Base-by-base conservation (phyloP, 139 green algal genomes). In the Picochlorum sp. region DNA sequence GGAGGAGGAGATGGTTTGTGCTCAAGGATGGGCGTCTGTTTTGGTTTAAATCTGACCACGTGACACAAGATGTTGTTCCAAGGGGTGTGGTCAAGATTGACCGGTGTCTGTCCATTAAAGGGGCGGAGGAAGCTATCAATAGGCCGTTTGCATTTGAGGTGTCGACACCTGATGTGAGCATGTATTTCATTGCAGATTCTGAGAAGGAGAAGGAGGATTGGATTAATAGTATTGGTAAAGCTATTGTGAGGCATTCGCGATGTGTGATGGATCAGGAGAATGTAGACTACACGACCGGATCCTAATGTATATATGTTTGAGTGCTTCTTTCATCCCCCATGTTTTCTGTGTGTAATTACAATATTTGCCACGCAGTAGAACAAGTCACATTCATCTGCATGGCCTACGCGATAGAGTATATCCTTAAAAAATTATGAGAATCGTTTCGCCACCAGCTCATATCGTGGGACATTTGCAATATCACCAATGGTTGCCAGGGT, bases 21-120 rank as follows among this genome's bases (percentile, higher is more conserved):
- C 74, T 99, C 24, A 99, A 99, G 78, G 78, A 96, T 31, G 92
- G 91, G 34, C 96, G 94, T 69, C 95, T 99, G 20, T 97, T 97
- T 66, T 98, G 94, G 94, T 99, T 98, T 78, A 94, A 95, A 63
- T 79, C 81, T 7, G 85, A 96, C 51, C 73, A 88, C 9, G 79
- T 99, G 9, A 90, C 76, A 14, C 77, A 81, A 37, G 85, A 90
- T 30, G 71, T 73, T 67, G 4, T 23, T 52, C 92, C 92, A 2
- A 76, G 94, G 2, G 94, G 94, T 4, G 79, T 97, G 3, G 95
- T 99, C 59, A 84, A 95, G 74, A 84, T 94, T 8, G 84, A 87
- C 50, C 86, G 79, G 47, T 99, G 94, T 77, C 74, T 99, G 65
- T 93, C 85, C 15, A 96, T 98, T 76, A 98, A 98, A 73, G 88